Percentiles rank a stretch among this genome's conserved stretches.
phyloP scores from a whole-genome alignment of 805 yeast species.

The Lipomyces spencermartinsiae region DNA sequence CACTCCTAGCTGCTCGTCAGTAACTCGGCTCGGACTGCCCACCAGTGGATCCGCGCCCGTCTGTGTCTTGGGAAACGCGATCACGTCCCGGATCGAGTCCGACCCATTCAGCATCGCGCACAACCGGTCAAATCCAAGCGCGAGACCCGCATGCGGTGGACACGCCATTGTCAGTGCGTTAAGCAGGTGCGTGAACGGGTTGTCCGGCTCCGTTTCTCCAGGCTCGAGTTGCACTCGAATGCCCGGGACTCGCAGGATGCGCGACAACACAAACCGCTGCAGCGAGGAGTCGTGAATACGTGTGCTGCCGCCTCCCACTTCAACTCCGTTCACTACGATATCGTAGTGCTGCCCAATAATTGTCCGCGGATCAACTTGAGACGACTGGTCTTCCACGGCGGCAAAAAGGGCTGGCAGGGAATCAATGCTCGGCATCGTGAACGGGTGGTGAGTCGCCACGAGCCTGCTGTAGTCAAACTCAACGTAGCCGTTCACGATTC shows the following conservation, averaged over 20 bases:
- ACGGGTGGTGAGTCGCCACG: slow-evolving; percentile 92
- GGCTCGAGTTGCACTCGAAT: slow-evolving; percentile 6
- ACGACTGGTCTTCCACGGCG: slow-evolving; percentile 1
- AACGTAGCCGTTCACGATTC: slow-evolving; percentile 58
- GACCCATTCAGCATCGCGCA: slow-evolving; percentile 88
- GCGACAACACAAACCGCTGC: slow-evolving; percentile 73
- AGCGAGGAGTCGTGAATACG: slow-evolving; percentile 87
- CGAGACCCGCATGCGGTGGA: slow-evolving; percentile 99
- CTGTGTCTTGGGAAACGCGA: slow-evolving; percentile 93
- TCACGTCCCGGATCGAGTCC: slow-evolving; percentile 83
- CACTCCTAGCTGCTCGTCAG: slow-evolving; percentile 55
- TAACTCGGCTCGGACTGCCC: slow-evolving; percentile 76
- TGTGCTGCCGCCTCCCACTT: slow-evolving; percentile 96
- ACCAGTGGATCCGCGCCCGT: slow-evolving; percentile 89
- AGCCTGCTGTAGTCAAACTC: slow-evolving; percentile 56
- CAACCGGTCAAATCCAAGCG: slow-evolving; percentile 91
- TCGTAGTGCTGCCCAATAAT: slow-evolving; percentile 94
- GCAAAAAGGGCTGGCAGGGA: slow-evolving; percentile 59
- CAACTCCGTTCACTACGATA: slow-evolving; percentile 90
- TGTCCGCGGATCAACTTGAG: slow-evolving; percentile 37
- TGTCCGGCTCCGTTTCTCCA: slow-evolving; percentile 53
- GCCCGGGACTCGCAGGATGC: slow-evolving; percentile 60
- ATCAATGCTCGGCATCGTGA: slow-evolving; percentile 83
- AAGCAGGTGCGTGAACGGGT: slow-evolving; percentile 83
- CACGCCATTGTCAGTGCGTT: slow-evolving; percentile 86